Conservation (phyloP, 2,329 filamentous ascomycete genomes). For the Verticillium tricorpus region DNA sequence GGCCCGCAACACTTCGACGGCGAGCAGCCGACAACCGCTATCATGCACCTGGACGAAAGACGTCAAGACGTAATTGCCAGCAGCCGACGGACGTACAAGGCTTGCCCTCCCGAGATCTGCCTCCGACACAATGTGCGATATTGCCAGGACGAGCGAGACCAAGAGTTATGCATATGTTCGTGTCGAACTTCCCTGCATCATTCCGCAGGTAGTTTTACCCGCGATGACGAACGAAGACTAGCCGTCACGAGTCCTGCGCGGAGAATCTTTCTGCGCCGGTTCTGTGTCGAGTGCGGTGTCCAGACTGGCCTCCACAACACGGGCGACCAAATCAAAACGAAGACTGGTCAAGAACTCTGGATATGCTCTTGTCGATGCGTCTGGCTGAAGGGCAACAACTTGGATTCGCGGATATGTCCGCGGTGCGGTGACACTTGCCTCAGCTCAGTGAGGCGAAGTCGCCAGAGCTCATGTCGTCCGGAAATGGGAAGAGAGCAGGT, state of each 20-base stretch:
- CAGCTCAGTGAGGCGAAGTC: not conserved
- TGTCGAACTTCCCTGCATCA: not conserved
- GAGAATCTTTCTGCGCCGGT: not conserved
- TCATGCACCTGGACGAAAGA: not conserved
- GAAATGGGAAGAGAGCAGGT: not conserved
- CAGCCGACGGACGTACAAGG: not conserved
- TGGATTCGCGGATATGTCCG: not conserved
- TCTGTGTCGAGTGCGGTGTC: slow-evolving; percentile 5
- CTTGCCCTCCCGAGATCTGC: not conserved
- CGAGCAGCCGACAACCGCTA: slow-evolving; percentile 25
- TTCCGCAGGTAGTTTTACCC: not conserved
- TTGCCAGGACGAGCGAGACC: not conserved
- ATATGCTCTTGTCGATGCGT: slow-evolving; percentile 2
- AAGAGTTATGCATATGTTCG: not conserved
- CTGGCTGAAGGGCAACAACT: not conserved
- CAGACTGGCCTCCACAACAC: not conserved
- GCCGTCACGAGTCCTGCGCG: not conserved
- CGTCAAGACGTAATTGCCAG: not conserved
- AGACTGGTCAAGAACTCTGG: slow-evolving; percentile 1
- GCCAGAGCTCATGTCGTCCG: not conserved
- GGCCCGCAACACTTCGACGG: slow-evolving; percentile 32
- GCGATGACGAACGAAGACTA: not conserved
- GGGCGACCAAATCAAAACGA: slow-evolving; percentile 3
- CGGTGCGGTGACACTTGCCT: not conserved
- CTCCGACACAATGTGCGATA: not conserved